Conservation (phyloP, 2,329 filamentous ascomycete genomes). For the Colletotrichum plurivorum region DNA sequence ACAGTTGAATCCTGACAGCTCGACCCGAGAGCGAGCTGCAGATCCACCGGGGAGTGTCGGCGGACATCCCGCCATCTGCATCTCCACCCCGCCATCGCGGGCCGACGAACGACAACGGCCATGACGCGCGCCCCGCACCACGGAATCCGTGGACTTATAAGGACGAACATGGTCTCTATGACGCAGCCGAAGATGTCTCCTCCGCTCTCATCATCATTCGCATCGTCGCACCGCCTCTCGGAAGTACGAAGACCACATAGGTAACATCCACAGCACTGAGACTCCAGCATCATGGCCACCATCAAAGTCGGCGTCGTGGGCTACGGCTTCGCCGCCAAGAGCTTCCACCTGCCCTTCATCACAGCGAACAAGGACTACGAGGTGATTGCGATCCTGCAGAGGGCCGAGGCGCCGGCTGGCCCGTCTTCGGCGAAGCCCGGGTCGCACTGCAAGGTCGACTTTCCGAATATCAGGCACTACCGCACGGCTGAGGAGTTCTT, state of each 20-base stretch:
- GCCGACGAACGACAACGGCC: not conserved
- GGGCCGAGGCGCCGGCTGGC: conserved; percentile 54
- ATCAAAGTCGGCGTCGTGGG: conserved; percentile 60
- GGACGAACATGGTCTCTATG: no score
- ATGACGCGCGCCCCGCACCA: conserved; percentile 5
- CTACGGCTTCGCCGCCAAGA: conserved; percentile 63
- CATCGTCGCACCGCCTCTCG: not conserved
- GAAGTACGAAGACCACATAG: not conserved
- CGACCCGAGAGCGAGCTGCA: not conserved
- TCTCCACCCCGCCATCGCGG: conserved; percentile 1
- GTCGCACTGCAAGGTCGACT: conserved; percentile 64
- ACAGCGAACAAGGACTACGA: conserved; percentile 60
- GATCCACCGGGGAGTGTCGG: conserved; percentile 3
- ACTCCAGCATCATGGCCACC: not conserved
- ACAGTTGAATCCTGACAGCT: not conserved
- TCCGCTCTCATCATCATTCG: no score
- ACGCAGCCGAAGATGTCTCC: no score
- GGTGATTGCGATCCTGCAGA: conserved; percentile 63
- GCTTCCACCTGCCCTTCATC: conserved; percentile 67
- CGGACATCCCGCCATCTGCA: not conserved
- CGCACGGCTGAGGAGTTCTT: conserved; percentile 71
- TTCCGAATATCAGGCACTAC: conserved; percentile 67
- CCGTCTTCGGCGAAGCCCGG: conserved; percentile 46
- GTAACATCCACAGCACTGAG: not conserved
- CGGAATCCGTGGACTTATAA: not conserved